Evolutionary conservation across 129 eudicot genomes (phyloP), one percentile per base, ranked within the genome.

Genomic region (Lactuca sativa): DNA sequence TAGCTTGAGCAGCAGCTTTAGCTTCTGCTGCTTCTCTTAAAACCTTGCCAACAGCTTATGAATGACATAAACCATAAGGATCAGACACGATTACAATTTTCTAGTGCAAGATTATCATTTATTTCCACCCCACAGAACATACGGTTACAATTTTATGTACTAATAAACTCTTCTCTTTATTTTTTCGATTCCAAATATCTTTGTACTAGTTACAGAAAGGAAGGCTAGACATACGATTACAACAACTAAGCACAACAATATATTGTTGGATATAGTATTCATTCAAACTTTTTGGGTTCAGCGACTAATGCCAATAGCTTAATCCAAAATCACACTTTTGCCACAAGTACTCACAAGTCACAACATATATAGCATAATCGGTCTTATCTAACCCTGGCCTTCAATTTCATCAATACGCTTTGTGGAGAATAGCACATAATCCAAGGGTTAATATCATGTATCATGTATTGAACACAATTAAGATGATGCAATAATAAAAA

Each of bases 71-170:
- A n/a, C n/a, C n/a, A n/a, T n/a, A n/a, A n/a, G n/a, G n/a, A n/a
- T n/a, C n/a, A n/a, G n/a, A n/a, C n/a, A n/a, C n/a, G n/a, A n/a
- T n/a, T n/a, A n/a, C n/a, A n/a, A n/a, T n/a, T 37, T 12, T 52
- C 25, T 21, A 40, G 51, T 67, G 52, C 72, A 67, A 53, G 53
- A 49, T 15, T 54, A 68, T 54, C 13, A 5, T 40, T 41, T 7
- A 15, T 33, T 66, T 66, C 71, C 71, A n/a, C n/a, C 17, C 61
- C 34, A 53, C 43, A 34, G 36, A 33, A 53, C 72, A 67, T 67
- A 32, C 14, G 4, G 6, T 6, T 52, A 18, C 3, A 16, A 15
- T 41, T 4, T n/a, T n/a, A n/a, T n/a, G n/a, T n/a, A n/a, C n/a
- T n/a, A n/a, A n/a, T n/a, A n/a, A n/a, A n/a, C 73, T 37, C 62